Evolutionary conservation across 495 filamentous ascomycete genomes (phyloP), one percentile per base, ranked within the genome.

Genomic region (Penicillium ucsense): DNA sequence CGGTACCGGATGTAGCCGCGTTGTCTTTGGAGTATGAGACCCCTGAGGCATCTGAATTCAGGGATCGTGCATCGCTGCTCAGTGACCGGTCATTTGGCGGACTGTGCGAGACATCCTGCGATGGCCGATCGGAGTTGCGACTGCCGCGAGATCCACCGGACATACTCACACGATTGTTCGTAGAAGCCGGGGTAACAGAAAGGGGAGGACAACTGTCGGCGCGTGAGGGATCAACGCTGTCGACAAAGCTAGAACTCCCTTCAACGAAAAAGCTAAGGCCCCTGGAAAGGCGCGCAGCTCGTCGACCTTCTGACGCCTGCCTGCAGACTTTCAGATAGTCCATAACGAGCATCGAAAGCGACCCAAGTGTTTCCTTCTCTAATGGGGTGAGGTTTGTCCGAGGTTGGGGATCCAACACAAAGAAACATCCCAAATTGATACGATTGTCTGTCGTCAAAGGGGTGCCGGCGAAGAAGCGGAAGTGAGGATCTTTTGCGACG

Each of bases 401-500:
- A 1, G 67, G 66, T 5, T 62, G 59, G 6, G 47, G 62, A 55
- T 88, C 84, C 4, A 86, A 55, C 8, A 88, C 69, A 45, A 82
- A 86, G 40, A 87, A 71, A 11, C 77, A 82, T 28, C 86, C 86
- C 52, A 90, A 82, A 29, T 83, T 81, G 55, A 86, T 77, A 7
- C 80, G 82, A 8, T 72, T 75, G 4, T 77, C 79, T 0, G 82
- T 86, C 4, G 82, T 76, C 29, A 91, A 72, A 3, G 70, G 67
- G 0, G 72, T 75, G 41, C 74, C 74, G 6, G 73, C 74, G 40
- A 69, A 76, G 46, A 72, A 77, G 41, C 56, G 65, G 42, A 72
- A 77, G 31, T 63, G 31, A 0, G 72, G 74, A 1, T 66, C 53
- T 0, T 55, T 63, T 11, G 61, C 46, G 4, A 78, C 73, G 37